Evolutionary conservation across 2,329 filamentous ascomycete species (phyloP), one percentile per base, ranked within the genome.

Genomic region (Iodosphaeria phyllophila): DNA sequence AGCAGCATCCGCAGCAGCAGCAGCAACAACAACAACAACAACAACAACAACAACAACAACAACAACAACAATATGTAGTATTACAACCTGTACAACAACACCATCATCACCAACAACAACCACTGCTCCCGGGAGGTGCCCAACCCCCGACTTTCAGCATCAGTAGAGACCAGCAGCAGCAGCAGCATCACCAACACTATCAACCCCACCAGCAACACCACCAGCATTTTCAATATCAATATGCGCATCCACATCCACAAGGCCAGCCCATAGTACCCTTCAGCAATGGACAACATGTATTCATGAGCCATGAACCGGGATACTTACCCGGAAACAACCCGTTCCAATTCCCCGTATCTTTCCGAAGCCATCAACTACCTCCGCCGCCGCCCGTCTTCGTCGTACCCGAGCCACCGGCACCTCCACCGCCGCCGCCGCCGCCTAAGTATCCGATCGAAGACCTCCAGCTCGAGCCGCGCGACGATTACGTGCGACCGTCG

Each of bases 361-460:
- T 56, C 28, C 51, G 48, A 17, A 44, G 54, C 18, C 54, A 53
- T 32, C 54, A 29, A 54, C 21, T 58, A 43, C 31, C 53, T 38
- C 43, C 59, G 23, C 52, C 60, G 15, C 51, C 57, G 18, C 56
- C 56, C 13, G 36, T 47, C 13, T 43, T 40, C 28, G 24, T 38
- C n/a, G 43, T 50, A 24, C 50, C 51, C 5, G 60, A 58, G n/a
- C n/a, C n/a, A n/a, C n/a, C n/a, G n/a, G n/a, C n/a, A n/a, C 56
- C 60, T 2, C 68, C 69, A 4, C 65, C 74, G 1, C 67, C 74
- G 5, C 74, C 77, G 3, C 77, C 78, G 1, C 68, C 73, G 2
- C 74, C 89, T 32, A 93, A 92, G 44, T 95, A 93, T 45, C 89
- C 89, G 0, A 92, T 92, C 32, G 89, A 98, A 41, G 89, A 98